Evolutionary conservation across 2,329 filamentous ascomycete species (phyloP).

Genomic region (Calonectria crousiana): DNA sequence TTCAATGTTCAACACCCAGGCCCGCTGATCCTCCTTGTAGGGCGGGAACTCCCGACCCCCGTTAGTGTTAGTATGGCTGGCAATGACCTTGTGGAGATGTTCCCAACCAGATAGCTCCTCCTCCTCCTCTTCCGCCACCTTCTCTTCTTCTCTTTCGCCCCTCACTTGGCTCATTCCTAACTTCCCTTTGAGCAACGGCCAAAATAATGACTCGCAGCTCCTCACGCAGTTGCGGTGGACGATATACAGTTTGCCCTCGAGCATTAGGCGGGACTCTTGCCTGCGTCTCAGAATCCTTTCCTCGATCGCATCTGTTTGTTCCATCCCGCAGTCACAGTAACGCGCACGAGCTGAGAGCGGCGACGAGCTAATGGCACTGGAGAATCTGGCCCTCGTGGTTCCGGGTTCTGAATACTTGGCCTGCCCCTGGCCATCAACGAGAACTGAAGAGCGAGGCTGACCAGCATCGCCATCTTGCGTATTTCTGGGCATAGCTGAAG

Average conservation of each 20-base stretch:
- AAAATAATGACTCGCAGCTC: neutral
- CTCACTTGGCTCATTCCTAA: neutral
- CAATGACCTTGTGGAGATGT: conserved; percentile 5
- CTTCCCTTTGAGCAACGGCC: neutral
- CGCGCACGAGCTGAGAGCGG: neutral
- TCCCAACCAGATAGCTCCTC: neutral
- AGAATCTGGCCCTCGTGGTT: neutral
- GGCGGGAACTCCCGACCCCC: neutral
- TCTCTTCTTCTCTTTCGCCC: neutral
- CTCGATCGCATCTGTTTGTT: neutral
- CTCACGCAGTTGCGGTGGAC: neutral
- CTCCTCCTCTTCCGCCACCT: neutral
- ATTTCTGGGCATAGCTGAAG: neutral
- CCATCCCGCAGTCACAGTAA: neutral
- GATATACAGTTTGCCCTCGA: conserved; percentile 4
- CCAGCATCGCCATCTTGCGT: too few species aligned
- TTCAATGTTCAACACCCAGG: neutral
- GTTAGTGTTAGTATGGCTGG: neutral
- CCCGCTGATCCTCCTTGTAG: neutral
- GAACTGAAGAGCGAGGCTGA: neutral
- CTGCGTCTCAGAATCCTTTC: neutral
- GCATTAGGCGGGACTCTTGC: conserved; percentile 1
- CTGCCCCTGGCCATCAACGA: neutral
- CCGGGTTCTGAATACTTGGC: neutral
- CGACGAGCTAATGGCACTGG: neutral